These are phyloP conservation scores for Teratosphaeriaceae sp. DNA, from an alignment of 2,329 filamentous ascomycete genomes.

Conservation along the genomic window DNA sequence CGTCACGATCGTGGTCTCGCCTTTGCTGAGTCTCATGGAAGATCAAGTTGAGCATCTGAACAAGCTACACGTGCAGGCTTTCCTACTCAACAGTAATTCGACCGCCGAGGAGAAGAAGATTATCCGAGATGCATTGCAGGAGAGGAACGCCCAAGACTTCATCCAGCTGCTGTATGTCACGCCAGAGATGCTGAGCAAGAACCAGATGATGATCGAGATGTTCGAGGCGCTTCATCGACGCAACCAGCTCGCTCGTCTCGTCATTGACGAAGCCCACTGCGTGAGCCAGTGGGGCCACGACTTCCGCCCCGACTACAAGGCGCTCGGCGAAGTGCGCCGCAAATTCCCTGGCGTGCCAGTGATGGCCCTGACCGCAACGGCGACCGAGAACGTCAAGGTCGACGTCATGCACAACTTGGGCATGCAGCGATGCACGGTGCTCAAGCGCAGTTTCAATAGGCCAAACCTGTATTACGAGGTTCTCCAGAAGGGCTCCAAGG, in stretches of 20 bases:
- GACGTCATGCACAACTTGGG: constrained; percentile 90
- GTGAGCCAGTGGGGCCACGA: constrained; percentile 99
- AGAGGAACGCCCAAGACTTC: constrained; percentile 62
- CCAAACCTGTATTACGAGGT: constrained; percentile 91
- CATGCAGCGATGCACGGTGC: constrained; percentile 70
- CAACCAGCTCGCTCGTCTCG: constrained; percentile 74
- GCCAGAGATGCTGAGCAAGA: constrained; percentile 93
- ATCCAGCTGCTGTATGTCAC: constrained; percentile 91
- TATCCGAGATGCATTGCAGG: constrained; percentile 59
- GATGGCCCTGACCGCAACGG: constrained; percentile 93
- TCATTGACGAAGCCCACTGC: constrained; percentile 98
- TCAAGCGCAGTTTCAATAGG: constrained; percentile 94
- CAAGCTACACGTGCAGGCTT: constrained; percentile 68
- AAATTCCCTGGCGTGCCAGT: constrained; percentile 75
- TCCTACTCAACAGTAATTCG: constrained; percentile 74
- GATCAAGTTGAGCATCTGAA: constrained; percentile 86
- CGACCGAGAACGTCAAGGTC: constrained; percentile 83
- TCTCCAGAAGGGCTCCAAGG: constrained; percentile 56
- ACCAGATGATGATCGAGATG: constrained; percentile 56
- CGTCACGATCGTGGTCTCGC: constrained; percentile 91
- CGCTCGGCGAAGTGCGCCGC: constrained; percentile 64
- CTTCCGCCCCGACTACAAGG: constrained; percentile 93
- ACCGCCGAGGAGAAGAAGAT: constrained; percentile 54
- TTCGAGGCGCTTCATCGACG: constrained; percentile 63
- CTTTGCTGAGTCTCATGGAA: constrained; percentile 90